Percentiles rank a stretch among this genome's conserved stretches.
Conservation (phyloP, 2,329 filamentous ascomycete species). For the Ophiostoma sp. region DNA sequence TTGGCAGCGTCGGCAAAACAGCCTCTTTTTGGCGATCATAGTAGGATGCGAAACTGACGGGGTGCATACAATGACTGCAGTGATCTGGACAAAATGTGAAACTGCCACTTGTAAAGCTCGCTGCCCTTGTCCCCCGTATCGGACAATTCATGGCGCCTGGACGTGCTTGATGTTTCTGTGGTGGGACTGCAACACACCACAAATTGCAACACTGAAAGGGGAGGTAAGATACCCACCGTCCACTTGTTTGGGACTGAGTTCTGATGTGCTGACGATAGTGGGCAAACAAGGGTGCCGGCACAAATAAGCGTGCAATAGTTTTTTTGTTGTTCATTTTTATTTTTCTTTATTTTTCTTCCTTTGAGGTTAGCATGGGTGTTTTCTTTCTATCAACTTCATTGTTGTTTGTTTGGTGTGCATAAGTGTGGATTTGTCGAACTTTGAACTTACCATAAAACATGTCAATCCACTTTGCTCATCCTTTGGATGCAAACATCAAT, state of each 20-base stretch:
- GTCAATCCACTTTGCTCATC: neutral
- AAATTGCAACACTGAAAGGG: neutral
- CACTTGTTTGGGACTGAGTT: slow-evolving; percentile 19
- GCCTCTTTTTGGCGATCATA: slow-evolving; percentile 32
- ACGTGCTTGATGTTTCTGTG: neutral
- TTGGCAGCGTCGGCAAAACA: slow-evolving; percentile 25
- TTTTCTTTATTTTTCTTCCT: neutral
- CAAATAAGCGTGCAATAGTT: neutral
- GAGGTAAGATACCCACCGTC: neutral
- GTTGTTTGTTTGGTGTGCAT: neutral
- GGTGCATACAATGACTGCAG: slow-evolving; percentile 30
- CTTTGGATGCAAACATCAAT: slow-evolving; percentile 7
- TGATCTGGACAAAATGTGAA: slow-evolving; percentile 37
- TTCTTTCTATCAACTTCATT: neutral
- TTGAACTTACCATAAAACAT: slow-evolving; percentile 13
- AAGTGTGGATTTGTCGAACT: neutral
- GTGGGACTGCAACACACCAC: neutral
- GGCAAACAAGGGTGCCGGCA: neutral
- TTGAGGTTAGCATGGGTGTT: neutral
- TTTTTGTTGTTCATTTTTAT: neutral
- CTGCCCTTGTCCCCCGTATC: slow-evolving; percentile 17
- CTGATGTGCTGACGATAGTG: slow-evolving; percentile 5
- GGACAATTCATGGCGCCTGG: slow-evolving; percentile 12
- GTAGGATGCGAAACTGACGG: slow-evolving; percentile 37
- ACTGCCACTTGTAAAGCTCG: slow-evolving; percentile 34